Base-by-base conservation (phyloP, 176 grass and related monocot species). In the Paspalum vaginatum region DNA sequence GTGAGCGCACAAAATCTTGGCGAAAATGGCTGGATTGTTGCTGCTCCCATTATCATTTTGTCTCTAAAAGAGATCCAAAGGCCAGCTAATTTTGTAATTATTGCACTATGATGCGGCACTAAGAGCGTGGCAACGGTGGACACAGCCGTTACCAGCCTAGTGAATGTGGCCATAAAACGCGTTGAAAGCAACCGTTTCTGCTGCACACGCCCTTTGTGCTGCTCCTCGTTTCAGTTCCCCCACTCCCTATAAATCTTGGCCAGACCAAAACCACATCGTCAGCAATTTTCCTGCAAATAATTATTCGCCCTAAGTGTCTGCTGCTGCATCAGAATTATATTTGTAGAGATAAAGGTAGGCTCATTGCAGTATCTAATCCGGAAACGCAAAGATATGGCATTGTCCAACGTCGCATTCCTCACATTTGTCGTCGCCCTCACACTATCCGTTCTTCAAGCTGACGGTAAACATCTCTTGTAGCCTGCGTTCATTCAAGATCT, bases 181-280 rank as follows among this genome's bases (percentile, higher is more conserved):
- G 9, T 47, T 56, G 54, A 66, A 37, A 75, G 24, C 68, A 89
- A 52, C 77, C 57, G 77, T 71, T 85, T 85, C 72, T 77, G 64
- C 54, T 76, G 8, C 54, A 76, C 82, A 89, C 77, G 17, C 15
- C 56, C 87, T 85, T 89, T 81, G 47, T 65, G 71, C 50, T 70
- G 17, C 87, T 44, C 4, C 60, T 22, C 41, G 51, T 52, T 52
- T 57, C 20, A 12, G 40, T 25, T 66, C 59, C 20, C 43, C 12
- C 9, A 32, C 3, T 73, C 7, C 12, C 46, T 32, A 48, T 74
- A 88, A 84, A 81, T 71, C 32, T 75, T 21, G 13, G 13, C 59
- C 15, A 55, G 10, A 60, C 5, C 26, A 20, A 22, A 13, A n/a
- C 73, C 56, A 65, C 49, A 7, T 9, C 26, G 21, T 26, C 20